Conservation (phyloP, 2,329 filamentous ascomycete genomes). For the Alternaria rosae region DNA sequence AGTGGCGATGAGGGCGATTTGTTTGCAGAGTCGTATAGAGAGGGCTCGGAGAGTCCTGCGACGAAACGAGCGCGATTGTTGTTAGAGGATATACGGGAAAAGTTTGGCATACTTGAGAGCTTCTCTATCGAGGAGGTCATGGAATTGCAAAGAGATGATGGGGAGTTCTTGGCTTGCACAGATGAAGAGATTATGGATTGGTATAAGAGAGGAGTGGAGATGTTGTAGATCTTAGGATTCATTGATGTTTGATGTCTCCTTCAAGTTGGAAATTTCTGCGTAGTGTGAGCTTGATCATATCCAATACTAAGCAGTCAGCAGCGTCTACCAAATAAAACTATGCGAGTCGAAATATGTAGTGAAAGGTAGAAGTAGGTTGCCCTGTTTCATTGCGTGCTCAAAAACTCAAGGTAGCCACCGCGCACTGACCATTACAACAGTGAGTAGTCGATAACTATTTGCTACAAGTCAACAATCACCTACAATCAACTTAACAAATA, state of each 20-base stretch:
- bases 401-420: background rate
- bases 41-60: background rate
- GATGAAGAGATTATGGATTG: background rate
- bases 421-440: background rate
- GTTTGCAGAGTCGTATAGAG: background rate
- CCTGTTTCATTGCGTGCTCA: background rate
- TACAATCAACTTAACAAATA: background rate
- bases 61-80: background rate
- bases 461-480: background rate
- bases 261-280: accelerated
- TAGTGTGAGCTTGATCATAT: background rate
- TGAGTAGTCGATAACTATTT: background rate
- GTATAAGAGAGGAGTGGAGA: background rate
- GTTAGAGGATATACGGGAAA: background rate
- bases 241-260: background rate
- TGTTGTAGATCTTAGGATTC: background rate
- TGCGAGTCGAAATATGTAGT: background rate
- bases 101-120: background rate
- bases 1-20: constrained; percentile 3
- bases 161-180: background rate
- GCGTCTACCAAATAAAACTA: too few relatives aligned
- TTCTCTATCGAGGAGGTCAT: background rate
- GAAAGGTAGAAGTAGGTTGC: background rate
- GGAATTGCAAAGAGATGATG: background rate
- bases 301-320: background rate